Evolutionary conservation across 164 flowering plant genomes (phyloP).

Genomic region (Vitis labrusca): DNA sequence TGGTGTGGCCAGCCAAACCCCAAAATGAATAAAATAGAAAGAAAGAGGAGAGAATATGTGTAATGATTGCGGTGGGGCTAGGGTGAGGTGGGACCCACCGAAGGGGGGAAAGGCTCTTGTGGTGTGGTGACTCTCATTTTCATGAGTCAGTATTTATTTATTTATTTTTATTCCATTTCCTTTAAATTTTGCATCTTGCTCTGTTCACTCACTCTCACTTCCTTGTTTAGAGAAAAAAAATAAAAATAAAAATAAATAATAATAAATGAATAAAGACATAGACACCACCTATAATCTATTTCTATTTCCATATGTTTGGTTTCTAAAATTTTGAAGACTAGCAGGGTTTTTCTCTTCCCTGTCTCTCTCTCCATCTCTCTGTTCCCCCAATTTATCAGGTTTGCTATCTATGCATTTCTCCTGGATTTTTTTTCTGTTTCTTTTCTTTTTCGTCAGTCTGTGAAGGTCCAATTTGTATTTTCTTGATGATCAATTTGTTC

Average conservation of each 20-base stretch:
- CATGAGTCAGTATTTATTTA: background rate
- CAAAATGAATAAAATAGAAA: too few species aligned
- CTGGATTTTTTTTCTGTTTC: background rate
- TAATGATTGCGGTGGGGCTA: conserved; percentile 14
- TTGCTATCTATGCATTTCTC: background rate
- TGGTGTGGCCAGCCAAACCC: too few species aligned
- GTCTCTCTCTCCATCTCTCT: conserved; percentile 13
- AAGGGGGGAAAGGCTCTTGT: background rate
- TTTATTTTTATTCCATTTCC: background rate
- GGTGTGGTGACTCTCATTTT: conserved; percentile 17
- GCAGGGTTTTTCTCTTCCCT: conserved; percentile 6
- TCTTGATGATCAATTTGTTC: background rate
- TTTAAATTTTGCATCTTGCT: background rate
- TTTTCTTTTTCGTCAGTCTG: background rate
- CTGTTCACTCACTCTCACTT: background rate
- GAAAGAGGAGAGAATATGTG: background rate
- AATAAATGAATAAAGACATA: too few species aligned
- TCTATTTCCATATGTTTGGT: background rate
- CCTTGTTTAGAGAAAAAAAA: background rate
- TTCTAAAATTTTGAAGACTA: background rate
- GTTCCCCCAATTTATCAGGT: conserved; percentile 12
- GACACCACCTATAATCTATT: too few species aligned
- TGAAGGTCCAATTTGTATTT: background rate
- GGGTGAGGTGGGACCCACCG: background rate
- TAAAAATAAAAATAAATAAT: background rate